Percentiles rank a stretch among this genome's conserved stretches.
phyloP scores from a whole-genome alignment of 306 rosid species.

The Acmispon strigosus region DNA sequence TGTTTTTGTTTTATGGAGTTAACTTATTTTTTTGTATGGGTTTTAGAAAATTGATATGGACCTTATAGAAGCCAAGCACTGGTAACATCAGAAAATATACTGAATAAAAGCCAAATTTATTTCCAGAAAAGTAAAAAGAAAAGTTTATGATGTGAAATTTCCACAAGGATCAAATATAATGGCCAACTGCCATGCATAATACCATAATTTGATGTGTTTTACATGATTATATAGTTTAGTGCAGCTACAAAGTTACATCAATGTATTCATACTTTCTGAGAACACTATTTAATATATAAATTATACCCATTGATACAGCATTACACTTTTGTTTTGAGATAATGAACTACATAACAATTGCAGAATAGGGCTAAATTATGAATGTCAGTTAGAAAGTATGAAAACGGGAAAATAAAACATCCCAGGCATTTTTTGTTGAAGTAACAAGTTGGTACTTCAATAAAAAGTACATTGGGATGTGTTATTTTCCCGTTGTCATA shows the following conservation, averaged over 20 bases:
- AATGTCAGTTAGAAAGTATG: no score
- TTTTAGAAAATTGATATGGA: no score
- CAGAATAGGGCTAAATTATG: not conserved
- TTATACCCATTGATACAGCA: not conserved
- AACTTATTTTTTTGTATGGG: no score
- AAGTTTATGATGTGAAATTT: not conserved
- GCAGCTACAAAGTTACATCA: no score
- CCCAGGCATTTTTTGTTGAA: no score
- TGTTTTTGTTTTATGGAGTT: no score
- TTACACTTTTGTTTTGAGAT: not conserved
- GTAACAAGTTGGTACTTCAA: no score
- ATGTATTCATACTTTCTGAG: not conserved
- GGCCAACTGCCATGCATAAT: not conserved
- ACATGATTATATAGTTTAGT: not conserved
- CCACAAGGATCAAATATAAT: not conserved
- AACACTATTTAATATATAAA: not conserved
- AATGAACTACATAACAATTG: not conserved
- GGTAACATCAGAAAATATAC: not conserved
- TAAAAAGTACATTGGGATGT: no score
- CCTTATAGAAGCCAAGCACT: not conserved
- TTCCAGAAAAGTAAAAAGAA: not conserved
- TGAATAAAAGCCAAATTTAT: not conserved
- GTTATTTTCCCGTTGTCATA: no score
- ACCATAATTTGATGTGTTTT: not conserved
- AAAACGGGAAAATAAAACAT: no score